Evolutionary conservation across 2,329 filamentous ascomycete species (phyloP), one percentile per base, ranked within the genome.

Genomic region (Penicillium psychrosexuale): DNA sequence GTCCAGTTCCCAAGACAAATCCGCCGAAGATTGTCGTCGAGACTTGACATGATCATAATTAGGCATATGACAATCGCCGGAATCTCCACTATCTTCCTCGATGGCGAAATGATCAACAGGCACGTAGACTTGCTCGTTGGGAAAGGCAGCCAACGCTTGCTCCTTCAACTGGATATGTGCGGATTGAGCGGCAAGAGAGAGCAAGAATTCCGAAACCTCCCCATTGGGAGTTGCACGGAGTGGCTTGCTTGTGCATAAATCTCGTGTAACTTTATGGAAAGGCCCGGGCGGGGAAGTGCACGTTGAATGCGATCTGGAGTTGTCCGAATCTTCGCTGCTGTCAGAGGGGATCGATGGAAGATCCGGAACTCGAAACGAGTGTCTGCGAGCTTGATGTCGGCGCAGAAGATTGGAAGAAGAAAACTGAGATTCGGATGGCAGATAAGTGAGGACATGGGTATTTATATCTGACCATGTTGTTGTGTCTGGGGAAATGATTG

Each of bases 131-230:
- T 77, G 72, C 59, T 80, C 77, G 55, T 79, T 78, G 12, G 78
- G 77, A 58, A 78, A 80, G 6, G 77, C 77, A 34, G 77, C 77
- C 51, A 80, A 66, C 15, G 77, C 72, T 60, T 76, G 75, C 64
- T 96, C 90, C 59, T 88, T 85, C 60, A 97, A 78, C 70, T 93
- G 88, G 66, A 86, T 85, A 70, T 94, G 87, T 8, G 89, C 89
- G 66, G 91, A 87, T 66, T 86, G 87, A 47, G 89, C 89, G 40
- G 91, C 90, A 54, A 96, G 78, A 53, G 89, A 85, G 55, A 96
- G 82, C 52, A 96, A 76, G 71, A 92, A 92, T 36, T 86, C 85
- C 48, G 88, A 85, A 63, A 89, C 88, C 59, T 84, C 82, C 59
- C 90, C 89, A 67, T 94, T 89, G 60, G 89, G 87, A 54, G 81